A percentile compares a stretch with the other conserved stretches of the same genome.
These are phyloP conservation scores for Dictyophora rubrovolvata DNA, from an alignment of 768 basidiomycete genomes.

Conservation along the genomic window DNA sequence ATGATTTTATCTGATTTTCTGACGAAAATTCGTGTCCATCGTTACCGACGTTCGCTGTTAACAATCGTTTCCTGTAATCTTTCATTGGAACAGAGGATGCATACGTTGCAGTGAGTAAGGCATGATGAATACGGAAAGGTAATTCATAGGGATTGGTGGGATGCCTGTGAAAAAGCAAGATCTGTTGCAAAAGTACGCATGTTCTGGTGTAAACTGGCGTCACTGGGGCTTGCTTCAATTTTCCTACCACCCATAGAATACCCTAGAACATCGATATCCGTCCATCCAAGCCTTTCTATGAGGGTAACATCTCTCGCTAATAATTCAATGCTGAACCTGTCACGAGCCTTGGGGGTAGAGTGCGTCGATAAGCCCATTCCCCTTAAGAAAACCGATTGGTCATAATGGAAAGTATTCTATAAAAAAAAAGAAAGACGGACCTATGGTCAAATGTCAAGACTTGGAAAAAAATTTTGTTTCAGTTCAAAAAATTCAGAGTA, in stretches of 20 bases:
- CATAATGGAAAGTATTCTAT: no score
- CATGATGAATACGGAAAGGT: slow-evolving; percentile 31
- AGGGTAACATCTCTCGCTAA: slow-evolving; percentile 35
- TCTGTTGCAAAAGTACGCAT: slow-evolving; percentile 36
- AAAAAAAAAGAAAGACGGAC: background rate
- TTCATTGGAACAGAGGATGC: slow-evolving; percentile 20
- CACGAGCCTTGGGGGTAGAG: slow-evolving; percentile 18
- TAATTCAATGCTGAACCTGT: slow-evolving; percentile 33
- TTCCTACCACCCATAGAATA: slow-evolving; percentile 43
- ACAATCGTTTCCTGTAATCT: slow-evolving; percentile 16
- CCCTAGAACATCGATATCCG: slow-evolving; percentile 33
- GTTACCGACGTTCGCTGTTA: background rate
- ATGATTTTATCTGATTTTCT: slow-evolving; percentile 22
- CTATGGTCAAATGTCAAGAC: background rate
- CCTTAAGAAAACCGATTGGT: slow-evolving; percentile 16
- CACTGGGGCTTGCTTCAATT: background rate
- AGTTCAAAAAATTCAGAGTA: background rate
- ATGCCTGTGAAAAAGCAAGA: slow-evolving; percentile 34
- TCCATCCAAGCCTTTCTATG: slow-evolving; percentile 30
- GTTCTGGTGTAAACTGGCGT: background rate
- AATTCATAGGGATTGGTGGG: slow-evolving; percentile 24
- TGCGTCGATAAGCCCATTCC: slow-evolving; percentile 37
- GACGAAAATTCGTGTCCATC: slow-evolving; percentile 16
- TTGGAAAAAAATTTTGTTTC: background rate
- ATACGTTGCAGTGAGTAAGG: slow-evolving; percentile 29